Conservation (phyloP, 1,139 yeast genomes). For the Keqinozyma sinolaborantium region DNA sequence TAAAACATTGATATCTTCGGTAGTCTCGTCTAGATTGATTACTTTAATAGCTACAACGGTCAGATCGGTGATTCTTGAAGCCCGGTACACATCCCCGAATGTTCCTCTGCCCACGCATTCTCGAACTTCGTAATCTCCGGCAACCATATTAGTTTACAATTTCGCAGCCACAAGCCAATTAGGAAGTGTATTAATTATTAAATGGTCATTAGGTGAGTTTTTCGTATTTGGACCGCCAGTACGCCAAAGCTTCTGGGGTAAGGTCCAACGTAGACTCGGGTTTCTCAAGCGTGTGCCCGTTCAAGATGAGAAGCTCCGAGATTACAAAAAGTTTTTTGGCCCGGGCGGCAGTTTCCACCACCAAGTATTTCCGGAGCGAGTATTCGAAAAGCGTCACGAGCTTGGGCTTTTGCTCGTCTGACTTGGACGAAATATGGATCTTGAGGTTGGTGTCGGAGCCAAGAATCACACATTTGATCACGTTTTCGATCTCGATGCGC, state of each 20-base stretch:
- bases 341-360: conserved; percentile 16
- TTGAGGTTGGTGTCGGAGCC: conserved; percentile 47
- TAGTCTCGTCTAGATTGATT: conserved; percentile 68
- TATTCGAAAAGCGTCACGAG: conserved; percentile 54
- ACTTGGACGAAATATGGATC: conserved; percentile 23
- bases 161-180: conserved; percentile 9
- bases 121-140: conserved; percentile 33
- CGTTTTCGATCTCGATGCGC: conserved; percentile 42
- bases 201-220: conserved; percentile 3
- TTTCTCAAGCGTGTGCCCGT: conserved; percentile 50
- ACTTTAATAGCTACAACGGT: conserved; percentile 72
- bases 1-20: conserved; percentile 62
- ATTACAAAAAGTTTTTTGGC: conserved; percentile 49
- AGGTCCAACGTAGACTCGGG: conserved; percentile 27
- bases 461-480: conserved; percentile 44
- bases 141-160: conserved; percentile 10
- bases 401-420: conserved; percentile 19
- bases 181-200: background rate
- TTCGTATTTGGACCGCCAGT: conserved; percentile 39
- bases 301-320: conserved; percentile 68
- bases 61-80: conserved; percentile 28
- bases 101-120: conserved; percentile 79
- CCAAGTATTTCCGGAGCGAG: conserved; percentile 50
- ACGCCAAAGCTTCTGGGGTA: conserved; percentile 41
- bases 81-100: conserved; percentile 83